Evolutionary conservation across 2,329 filamentous ascomycete genomes (phyloP), one percentile per base, ranked within the genome.

Genomic region (Fusarium veterinarium): DNA sequence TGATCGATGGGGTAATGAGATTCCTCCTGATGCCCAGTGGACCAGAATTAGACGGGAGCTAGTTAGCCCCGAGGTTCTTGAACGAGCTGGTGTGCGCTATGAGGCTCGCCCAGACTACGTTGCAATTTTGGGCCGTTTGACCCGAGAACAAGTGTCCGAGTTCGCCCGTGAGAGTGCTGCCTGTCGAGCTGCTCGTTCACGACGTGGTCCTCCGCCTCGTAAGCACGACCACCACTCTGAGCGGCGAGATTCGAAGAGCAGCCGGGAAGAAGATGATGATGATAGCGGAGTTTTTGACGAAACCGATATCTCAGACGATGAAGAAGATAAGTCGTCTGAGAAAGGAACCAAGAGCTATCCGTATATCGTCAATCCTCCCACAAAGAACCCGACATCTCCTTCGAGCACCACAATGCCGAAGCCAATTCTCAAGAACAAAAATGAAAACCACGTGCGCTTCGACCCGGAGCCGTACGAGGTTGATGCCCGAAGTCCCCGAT

Each of bases 391-490:
- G 67, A 78, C 78, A 1, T 83, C 81, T 0, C 80, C 82, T 0
- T 75, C 82, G 3, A 80, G 78, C 52, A 81, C 81, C 9, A 78
- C 80, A 6, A 78, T 76, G 65, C 89, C 88, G 4, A 90, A 89
- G 74, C 86, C 88, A 9, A 90, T 90, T n/a, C 81, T 90, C 23
- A 90, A 90, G 81, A 90, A 90, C 76, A 86, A 84, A 73, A 88
- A 89, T 67, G 85, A 86, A 51, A 87, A 90, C 66, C 87, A 87
- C 49, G 87, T 90, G 9, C 84, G 85, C 8, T 89, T 89, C 65
- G 84, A 86, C 41, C 83, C 84, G 2, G 83, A 87, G 73, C 84
- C 84, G 20, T 78, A 84, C 60, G 83, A 89, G 76, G 77, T 89
- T 45, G 78, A 83, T 53, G 58, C 78, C 4, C 76, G 76, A 31